Evolutionary conservation across 1,139 yeast genomes (phyloP), one percentile per base, ranked within the genome.

Genomic region (Kluyveromyces marxianus): DNA sequence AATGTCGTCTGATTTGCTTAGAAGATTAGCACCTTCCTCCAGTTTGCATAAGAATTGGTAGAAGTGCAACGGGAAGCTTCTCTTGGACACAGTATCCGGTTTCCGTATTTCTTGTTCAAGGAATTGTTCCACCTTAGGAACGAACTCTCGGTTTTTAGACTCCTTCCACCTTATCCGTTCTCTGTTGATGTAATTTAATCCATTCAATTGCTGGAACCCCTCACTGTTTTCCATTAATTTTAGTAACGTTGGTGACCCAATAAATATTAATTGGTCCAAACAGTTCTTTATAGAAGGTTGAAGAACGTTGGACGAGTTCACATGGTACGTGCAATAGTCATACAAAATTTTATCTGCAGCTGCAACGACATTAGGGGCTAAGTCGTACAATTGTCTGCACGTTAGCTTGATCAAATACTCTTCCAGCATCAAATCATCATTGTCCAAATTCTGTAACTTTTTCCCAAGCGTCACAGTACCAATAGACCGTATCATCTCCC

Each of bases 11-110:
- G 71, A 70, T 35, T 70, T 62, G 28, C 69, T 65, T 8, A 80
- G 59, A 34, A 78, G 56, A 33, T 69, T 68, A 44, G 86, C 72
- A 0, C 97, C 97, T 50, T 86, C 94, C 49, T 79, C 86, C 0
- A 97, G 87, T 45, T 83, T 76, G 0, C 89, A 82, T 42, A 90
- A 68, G 55, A 83, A 85, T 39, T 88, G 87, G 62, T 87, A 87
- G 56, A 90, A 86, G 59, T 87, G 88, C 10, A 77, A 68, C 1
- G 90, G 88, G n/a, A 70, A 55, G 6, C 56, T 53, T 25, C 52
- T 8, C 45, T 50, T 27, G 51, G 50, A 27, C 53, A 26, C 48
- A 21, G 37, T 28, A 27, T 40, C 43, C 26, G 37, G 34, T 7
- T 27, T 29, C 21, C 25, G 14, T 35, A 44, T 38, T 34, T 50